Conservation (phyloP, 164 flowering plant species). For the Warburgia ugandensis region DNA sequence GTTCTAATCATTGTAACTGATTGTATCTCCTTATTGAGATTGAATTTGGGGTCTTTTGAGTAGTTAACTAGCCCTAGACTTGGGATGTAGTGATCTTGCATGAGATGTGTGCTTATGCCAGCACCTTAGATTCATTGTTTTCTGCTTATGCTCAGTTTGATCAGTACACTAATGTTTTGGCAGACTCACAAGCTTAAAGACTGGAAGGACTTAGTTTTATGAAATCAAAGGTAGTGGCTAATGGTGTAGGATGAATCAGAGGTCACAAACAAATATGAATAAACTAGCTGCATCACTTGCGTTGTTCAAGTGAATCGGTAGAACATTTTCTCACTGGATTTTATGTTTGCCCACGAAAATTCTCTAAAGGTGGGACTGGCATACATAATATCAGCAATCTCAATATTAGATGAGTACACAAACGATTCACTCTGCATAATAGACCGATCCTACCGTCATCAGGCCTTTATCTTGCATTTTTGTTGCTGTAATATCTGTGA, state of each 20-base stretch:
- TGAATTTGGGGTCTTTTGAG: not conserved
- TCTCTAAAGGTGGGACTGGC: conserved; percentile 64
- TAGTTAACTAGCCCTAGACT: not conserved
- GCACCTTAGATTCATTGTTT: too few relatives aligned
- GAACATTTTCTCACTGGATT: not conserved
- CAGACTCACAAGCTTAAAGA: not conserved
- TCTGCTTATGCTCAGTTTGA: too few relatives aligned
- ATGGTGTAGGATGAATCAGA: not conserved
- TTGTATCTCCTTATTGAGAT: too few relatives aligned
- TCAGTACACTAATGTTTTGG: not conserved
- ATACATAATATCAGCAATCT: conserved; percentile 57
- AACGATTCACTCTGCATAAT: conserved; percentile 76
- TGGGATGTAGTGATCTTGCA: not conserved
- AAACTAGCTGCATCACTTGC: not conserved
- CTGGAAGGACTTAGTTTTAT: not conserved
- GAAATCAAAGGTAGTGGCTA: not conserved
- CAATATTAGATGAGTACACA: conserved; percentile 74
- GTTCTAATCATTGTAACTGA: not conserved
- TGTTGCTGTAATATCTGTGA: not conserved
- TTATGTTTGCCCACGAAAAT: conserved; percentile 43
- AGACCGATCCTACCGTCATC: conserved; percentile 82
- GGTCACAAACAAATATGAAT: too few relatives aligned
- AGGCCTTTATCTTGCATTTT: conserved; percentile 23
- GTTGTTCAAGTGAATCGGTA: not conserved
- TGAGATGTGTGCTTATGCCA: not conserved